A percentile compares a stretch with the other conserved stretches of the same genome.
phyloP scores from a whole-genome alignment of 345 rosid species.

The thale cress (Arabidopsis thaliana) region TAIR10.1 NC_003076.8:17674501-17675000 shows the following conservation, averaged over 20 bases:
- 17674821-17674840: slow-evolving; percentile 81
- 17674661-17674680: slow-evolving; percentile 72
- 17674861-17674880: slow-evolving; percentile 99
- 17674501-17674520: not conserved
- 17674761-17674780: slow-evolving; percentile 82
- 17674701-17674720: slow-evolving; percentile 74
- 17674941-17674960: slow-evolving; percentile 83
- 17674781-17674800: slow-evolving; percentile 93
- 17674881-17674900: slow-evolving; percentile 81
- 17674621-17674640: not conserved
- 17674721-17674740: slow-evolving; percentile 91
- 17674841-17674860: slow-evolving; percentile 78
- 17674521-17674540: slow-evolving; percentile 13
- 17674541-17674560: not conserved
- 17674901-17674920: slow-evolving; percentile 82
- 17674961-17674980: slow-evolving; percentile 83
- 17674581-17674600: not conserved
- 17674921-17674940: slow-evolving; percentile 86
- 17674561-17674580: not conserved
- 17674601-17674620: not conserved
- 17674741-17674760: slow-evolving; percentile 80
- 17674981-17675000: slow-evolving; percentile 51
- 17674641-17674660: slow-evolving; percentile 35
- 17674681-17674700: slow-evolving; percentile 62
- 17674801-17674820: slow-evolving; percentile 83